Conservation (phyloP, 352 stramenopile species). For the Pythium apleroticum region DNA sequence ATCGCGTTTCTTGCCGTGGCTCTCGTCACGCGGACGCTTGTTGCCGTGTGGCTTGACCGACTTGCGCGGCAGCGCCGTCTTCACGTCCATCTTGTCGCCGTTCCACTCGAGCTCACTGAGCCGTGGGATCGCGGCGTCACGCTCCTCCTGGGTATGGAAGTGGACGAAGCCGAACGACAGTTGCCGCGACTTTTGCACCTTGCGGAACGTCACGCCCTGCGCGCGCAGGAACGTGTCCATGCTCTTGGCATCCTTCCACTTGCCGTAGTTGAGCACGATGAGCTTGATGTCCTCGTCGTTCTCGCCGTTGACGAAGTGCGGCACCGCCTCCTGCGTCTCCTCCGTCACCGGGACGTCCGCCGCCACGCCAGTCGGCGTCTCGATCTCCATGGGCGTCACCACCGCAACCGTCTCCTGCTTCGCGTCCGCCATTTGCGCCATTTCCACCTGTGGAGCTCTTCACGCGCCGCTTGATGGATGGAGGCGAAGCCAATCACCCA, state of each 20-base stretch:
- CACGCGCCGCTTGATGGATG: slow-evolving; percentile 10
- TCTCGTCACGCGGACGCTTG: slow-evolving; percentile 33
- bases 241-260: slow-evolving; percentile 78
- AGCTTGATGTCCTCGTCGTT: slow-evolving; percentile 71
- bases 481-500: slow-evolving; percentile 22
- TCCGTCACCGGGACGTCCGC: slow-evolving; percentile 5
- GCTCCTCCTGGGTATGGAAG: slow-evolving; percentile 58
- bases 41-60: slow-evolving; percentile 29
- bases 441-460: neutral
- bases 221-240: slow-evolving; percentile 54
- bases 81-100: slow-evolving; percentile 71
- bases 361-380: slow-evolving; percentile 15
- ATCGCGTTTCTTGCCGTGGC: slow-evolving; percentile 4
- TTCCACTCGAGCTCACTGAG: slow-evolving; percentile 63
- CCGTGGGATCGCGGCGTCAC: slow-evolving; percentile 48
- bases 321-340: neutral
- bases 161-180: slow-evolving; percentile 81
- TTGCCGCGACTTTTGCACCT: slow-evolving; percentile 78
- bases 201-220: slow-evolving; percentile 55
- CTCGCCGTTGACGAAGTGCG: slow-evolving; percentile 22
- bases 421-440: neutral
- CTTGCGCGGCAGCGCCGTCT: slow-evolving; percentile 58
- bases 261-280: slow-evolving; percentile 89
- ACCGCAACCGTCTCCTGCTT: slow-evolving; percentile 4
- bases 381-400: slow-evolving; percentile 18